These are phyloP conservation scores for Ganoderma lucidum DNA, from an alignment of 1,284 basidiomycete genomes.

Conservation along the genomic window DNA sequence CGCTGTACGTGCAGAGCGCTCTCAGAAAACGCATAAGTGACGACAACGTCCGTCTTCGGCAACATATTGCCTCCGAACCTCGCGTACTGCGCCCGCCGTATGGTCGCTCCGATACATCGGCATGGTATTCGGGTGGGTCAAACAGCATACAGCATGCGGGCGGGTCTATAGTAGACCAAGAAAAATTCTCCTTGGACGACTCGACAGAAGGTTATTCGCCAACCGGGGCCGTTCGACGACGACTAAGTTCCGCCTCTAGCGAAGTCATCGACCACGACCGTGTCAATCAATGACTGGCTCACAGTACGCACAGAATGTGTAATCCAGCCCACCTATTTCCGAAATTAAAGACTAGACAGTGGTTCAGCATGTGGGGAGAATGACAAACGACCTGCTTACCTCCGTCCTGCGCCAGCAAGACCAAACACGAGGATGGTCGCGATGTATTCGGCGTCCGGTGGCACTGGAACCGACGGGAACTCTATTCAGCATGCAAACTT, in stretches of 20 bases:
- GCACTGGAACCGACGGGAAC: not conserved
- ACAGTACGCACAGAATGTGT: not conserved
- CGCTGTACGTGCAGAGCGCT: not conserved
- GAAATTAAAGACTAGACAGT: not conserved
- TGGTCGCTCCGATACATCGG: too few species aligned
- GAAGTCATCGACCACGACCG: not conserved
- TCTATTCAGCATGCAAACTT: not conserved
- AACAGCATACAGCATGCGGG: not conserved
- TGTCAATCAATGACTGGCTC: not conserved
- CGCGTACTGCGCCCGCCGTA: not conserved
- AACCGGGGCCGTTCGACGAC: not conserved
- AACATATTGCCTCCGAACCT: not conserved
- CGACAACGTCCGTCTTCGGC: not conserved
- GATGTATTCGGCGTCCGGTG: not conserved
- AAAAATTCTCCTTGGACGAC: not conserved
- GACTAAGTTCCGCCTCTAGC: not conserved
- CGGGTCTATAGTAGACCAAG: not conserved
- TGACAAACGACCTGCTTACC: not conserved
- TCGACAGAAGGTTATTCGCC: not conserved
- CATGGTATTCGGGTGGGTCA: not conserved
- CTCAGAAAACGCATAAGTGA: not conserved
- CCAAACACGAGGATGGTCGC: too few species aligned
- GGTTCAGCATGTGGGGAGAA: not conserved
- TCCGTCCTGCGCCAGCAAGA: not conserved
- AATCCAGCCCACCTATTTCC: slow-evolving; percentile 1